These are phyloP conservation scores for Diplosphaera chodatii DNA, from an alignment of 139 green algal genomes.

Conservation along the genomic window DNA sequence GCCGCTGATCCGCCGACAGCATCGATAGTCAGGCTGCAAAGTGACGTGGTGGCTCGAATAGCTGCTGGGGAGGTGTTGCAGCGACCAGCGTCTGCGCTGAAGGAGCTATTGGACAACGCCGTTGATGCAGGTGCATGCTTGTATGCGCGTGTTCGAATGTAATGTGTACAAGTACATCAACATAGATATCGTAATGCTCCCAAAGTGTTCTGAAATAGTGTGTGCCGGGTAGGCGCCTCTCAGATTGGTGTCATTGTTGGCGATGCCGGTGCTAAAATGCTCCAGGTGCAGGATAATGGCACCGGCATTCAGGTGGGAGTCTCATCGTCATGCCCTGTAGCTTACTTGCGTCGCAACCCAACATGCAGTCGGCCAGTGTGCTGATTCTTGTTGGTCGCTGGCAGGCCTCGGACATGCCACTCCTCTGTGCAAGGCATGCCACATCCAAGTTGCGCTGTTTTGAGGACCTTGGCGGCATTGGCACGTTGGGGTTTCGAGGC, in stretches of 20 bases:
- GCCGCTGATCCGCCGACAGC: too few species aligned
- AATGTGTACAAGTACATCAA: too few species aligned
- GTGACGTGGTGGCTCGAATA: slow-evolving; percentile 88
- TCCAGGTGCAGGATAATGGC: slow-evolving; percentile 93
- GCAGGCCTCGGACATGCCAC: slow-evolving; percentile 74
- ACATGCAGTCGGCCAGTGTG: too few species aligned
- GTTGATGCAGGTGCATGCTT: slow-evolving; percentile 86
- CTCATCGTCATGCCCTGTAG: not conserved
- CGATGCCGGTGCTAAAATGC: slow-evolving; percentile 86
- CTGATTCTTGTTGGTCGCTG: not conserved
- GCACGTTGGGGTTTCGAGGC: slow-evolving; percentile 90
- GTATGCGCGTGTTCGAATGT: too few species aligned
- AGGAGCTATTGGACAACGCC: slow-evolving; percentile 98
- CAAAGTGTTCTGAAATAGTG: too few species aligned
- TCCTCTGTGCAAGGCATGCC: slow-evolving; percentile 84
- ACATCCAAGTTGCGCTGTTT: slow-evolving; percentile 89
- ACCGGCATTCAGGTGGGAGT: slow-evolving; percentile 69
- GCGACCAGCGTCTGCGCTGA: slow-evolving; percentile 80
- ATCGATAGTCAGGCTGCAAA: slow-evolving; percentile 45
- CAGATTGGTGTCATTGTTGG: slow-evolving; percentile 75
- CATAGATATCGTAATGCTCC: too few species aligned
- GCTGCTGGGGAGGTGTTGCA: slow-evolving; percentile 91
- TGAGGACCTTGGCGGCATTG: slow-evolving; percentile 80
- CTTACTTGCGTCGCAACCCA: too few species aligned
- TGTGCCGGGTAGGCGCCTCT: too few species aligned